A percentile compares a stretch with the other conserved stretches of the same genome.
These are phyloP conservation scores for Pyronema domesticum DNA, from an alignment of 495 filamentous ascomycete species.

Conservation along the genomic window DNA sequence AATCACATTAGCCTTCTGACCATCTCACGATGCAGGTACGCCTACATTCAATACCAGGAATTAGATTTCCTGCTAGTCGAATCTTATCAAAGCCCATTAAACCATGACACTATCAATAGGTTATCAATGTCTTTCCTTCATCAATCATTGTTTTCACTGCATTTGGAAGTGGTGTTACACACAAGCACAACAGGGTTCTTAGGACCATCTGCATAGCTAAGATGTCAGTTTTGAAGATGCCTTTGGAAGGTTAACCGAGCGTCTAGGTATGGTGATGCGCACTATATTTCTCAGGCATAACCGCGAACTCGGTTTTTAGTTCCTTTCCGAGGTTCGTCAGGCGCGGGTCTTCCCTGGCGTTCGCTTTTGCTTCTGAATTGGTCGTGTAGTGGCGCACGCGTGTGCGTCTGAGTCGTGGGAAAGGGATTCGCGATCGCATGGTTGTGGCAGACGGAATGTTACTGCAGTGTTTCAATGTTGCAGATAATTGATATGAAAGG, in stretches of 20 bases:
- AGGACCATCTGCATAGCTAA: neutral
- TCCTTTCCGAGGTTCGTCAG: constrained; percentile 43
- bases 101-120: constrained; percentile 39
- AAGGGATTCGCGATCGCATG: neutral
- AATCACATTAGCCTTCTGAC: neutral
- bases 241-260: neutral
- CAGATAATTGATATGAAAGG: no score
- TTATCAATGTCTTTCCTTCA: constrained; percentile 44
- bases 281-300: constrained; percentile 55
- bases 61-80: constrained; percentile 44
- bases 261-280: constrained; percentile 5
- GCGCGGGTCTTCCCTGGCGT: constrained; percentile 36
- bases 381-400: neutral
- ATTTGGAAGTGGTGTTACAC: neutral
- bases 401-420: neutral
- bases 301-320: constrained; percentile 64
- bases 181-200: constrained; percentile 19
- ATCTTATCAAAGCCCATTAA: constrained; percentile 82
- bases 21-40: neutral
- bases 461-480: no score
- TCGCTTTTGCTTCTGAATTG: constrained; percentile 14
- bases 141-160: constrained; percentile 42
- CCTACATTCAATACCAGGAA: constrained; percentile 54
- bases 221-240: no score
- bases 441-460: neutral